Evolutionary conservation across 192 early-diverging fungal genomes (phyloP), one percentile per base, ranked within the genome.

Genomic region (Backusella sp.): DNA sequence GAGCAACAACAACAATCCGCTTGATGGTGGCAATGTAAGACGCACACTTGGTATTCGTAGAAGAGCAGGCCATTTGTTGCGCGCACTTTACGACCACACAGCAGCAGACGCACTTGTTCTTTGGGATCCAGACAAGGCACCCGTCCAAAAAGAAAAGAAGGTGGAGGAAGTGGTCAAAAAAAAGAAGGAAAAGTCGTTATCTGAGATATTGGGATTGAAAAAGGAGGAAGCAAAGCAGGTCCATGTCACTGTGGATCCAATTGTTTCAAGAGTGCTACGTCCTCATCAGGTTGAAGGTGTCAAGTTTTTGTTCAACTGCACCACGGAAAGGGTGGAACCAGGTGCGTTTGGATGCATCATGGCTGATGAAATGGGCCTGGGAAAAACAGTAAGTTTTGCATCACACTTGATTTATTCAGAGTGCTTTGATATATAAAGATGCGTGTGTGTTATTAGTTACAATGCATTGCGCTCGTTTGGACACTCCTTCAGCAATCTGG

Each of bases 251-350:
- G 92, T 95, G 1, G 98, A 99, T 80, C 98, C 98, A 6, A 82
- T 90, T 1, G 86, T 99, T 1, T 89, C 88, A 1, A 90, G 90
- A 69, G 90, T 96, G 34, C 79, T 99, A 74, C 91, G 98, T 15
- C 97, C 97, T 3, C 98, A 99, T 80, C 96, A 99, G 77, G 88
- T 98, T 32, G 97, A 99, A 73, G 98, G 98, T 37, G 96, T 99
- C 3, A 84, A 89, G 75, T 99, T 99, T 78, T 83, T 99, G 76
- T 99, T 94, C 86, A 90, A 94, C 39, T 99, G 98, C 83, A 90
- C 92, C 0, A 98, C 95, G 15, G 97, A 96, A n/a, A 77, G 74
- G 28, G 88, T 90, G 17, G 84, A 89, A 36, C 83, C 88, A 28
- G 86, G 92, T 77, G 93, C 94, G 0, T 94, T 87, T 79, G 98